Base-by-base conservation (phyloP, 768 basidiomycete genomes). In the Brasilioporus rufonigricans region DNA sequence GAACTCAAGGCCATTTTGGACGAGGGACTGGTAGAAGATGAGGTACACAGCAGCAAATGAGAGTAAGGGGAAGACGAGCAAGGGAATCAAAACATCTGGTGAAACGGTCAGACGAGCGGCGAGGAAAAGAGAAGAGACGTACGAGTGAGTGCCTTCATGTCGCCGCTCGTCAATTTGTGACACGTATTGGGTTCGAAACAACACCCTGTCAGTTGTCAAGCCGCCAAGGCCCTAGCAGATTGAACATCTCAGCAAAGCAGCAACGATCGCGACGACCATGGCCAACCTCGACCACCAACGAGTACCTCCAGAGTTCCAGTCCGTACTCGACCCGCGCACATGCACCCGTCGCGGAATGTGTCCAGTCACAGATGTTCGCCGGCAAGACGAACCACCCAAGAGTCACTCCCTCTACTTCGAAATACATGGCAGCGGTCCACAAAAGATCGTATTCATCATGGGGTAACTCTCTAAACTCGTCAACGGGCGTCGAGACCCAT, bases 391-490 rank as follows among this genome's bases (percentile, higher is more conserved):
- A 47, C 68, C 77, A 1, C 56, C 84, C 2, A 80, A 87, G 62
- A 84, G 80, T 44, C 88, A 90, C 63, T 87, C 87, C 1, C 74
- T 92, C 3, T 93, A 92, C 69, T 92, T 79, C 58, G 89, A 91
- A 67, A 79, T 85, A 36, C 91, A 93, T 67, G 91, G 90, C 4
- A 71, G 59, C 5, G 85, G 86, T 0, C 77, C 78, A 12, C 75
- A 78, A 56, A 90, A 89, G 63, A 67, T 92, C n/a, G 63, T 91
- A 1, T 82, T 91, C 59, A 84, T 93, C 60, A 91, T 89, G 89
- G 91, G 91, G 80, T 75, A 46, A 51, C 63, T 50, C 3, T 35
- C n/a, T 9, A 14, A 19, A 16, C 39, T 26, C n/a, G 9, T 44
- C 45, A 31, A 35, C 40, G 5, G 19, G 52, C 48, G 10, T 18